Evolutionary conservation across 768 basidiomycete genomes (phyloP).

Genomic region (Trametes sanguinea): DNA sequence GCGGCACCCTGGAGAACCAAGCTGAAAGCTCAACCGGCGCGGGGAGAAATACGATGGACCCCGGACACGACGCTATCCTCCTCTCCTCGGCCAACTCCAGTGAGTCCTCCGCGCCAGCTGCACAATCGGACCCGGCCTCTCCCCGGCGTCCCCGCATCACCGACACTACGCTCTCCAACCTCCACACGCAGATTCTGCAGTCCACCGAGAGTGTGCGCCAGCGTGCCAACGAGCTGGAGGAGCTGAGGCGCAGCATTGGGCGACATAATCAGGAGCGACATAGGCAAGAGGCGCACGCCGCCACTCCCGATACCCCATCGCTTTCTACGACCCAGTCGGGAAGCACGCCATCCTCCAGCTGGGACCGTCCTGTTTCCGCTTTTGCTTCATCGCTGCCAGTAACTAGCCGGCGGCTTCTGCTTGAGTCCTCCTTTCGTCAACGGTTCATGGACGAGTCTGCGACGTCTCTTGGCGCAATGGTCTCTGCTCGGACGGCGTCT

Average conservation of each 20-base stretch:
- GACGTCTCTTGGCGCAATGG: slow-evolving; percentile 15
- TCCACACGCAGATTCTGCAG: slow-evolving; percentile 7
- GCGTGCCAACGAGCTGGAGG: slow-evolving; percentile 15
- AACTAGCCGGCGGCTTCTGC: slow-evolving; percentile 1
- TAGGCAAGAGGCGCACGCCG: not conserved
- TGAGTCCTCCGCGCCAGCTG: not conserved
- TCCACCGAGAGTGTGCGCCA: slow-evolving; percentile 14
- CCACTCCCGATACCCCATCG: not conserved
- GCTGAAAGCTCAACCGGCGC: not conserved
- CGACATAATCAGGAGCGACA: slow-evolving; percentile 11
- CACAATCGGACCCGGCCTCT: not conserved
- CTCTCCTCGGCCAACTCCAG: slow-evolving; percentile 13
- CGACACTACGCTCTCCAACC: slow-evolving; percentile 5
- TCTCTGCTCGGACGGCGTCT: slow-evolving; percentile 6
- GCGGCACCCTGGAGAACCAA: not conserved
- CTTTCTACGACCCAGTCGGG: not conserved
- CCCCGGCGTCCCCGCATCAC: not conserved
- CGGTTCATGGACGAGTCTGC: slow-evolving; percentile 6
- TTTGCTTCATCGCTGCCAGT: not conserved
- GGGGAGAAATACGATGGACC: slow-evolving; percentile 25
- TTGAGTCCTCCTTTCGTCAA: slow-evolving; percentile 4
- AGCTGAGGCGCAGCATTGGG: slow-evolving; percentile 14
- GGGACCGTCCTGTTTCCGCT: not conserved
- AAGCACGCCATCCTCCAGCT: not conserved
- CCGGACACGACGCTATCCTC: slow-evolving; percentile 30